These are phyloP conservation scores for Fomitopsis schrenkii DNA, from an alignment of 1,284 basidiomycete genomes.

Conservation along the genomic window DNA sequence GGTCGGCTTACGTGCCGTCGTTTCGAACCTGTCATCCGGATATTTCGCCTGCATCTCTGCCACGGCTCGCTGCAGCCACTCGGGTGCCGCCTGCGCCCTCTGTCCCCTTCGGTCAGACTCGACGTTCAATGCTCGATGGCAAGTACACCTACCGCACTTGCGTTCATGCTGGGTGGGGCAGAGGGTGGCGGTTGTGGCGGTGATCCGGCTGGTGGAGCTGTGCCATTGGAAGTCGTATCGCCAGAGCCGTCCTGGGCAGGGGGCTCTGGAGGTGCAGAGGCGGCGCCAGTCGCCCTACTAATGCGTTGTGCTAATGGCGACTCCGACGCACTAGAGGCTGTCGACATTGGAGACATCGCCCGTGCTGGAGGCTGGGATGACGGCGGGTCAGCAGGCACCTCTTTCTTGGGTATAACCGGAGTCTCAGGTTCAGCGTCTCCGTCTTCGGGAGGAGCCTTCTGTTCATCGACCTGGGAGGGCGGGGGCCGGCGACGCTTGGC, in stretches of 20 bases:
- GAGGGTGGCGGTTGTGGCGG: slow-evolving; percentile 6
- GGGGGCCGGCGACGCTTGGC: slow-evolving; percentile 48
- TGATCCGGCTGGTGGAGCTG: slow-evolving; percentile 3
- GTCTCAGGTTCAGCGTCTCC: slow-evolving; percentile 55
- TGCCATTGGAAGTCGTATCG: slow-evolving; percentile 1
- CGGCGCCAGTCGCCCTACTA: slow-evolving; percentile 47
- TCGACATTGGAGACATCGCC: slow-evolving; percentile 62
- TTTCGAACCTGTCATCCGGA: slow-evolving; percentile 80
- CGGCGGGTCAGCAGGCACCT: slow-evolving; percentile 20
- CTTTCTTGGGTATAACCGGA: slow-evolving; percentile 41
- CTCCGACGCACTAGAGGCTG: slow-evolving; percentile 65
- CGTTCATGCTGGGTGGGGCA: slow-evolving; percentile 2
- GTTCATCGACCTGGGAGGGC: slow-evolving; percentile 23
- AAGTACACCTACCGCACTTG: slow-evolving; percentile 12
- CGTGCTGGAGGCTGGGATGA: slow-evolving; percentile 35
- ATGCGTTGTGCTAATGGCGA: slow-evolving; percentile 59
- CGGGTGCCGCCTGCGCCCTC: slow-evolving; percentile 40
- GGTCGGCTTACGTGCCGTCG: slow-evolving; percentile 59
- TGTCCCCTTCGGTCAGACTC: slow-evolving; percentile 6
- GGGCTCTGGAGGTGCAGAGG: slow-evolving; percentile 22
- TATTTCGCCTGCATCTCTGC: slow-evolving; percentile 68
- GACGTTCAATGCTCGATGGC: neutral
- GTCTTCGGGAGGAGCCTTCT: slow-evolving; percentile 41
- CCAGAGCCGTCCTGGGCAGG: neutral
- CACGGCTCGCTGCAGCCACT: slow-evolving; percentile 68